Evolutionary conservation across 1,284 basidiomycete species (phyloP), one percentile per base, ranked within the genome.

Genomic region (Pterulicium gracile): DNA sequence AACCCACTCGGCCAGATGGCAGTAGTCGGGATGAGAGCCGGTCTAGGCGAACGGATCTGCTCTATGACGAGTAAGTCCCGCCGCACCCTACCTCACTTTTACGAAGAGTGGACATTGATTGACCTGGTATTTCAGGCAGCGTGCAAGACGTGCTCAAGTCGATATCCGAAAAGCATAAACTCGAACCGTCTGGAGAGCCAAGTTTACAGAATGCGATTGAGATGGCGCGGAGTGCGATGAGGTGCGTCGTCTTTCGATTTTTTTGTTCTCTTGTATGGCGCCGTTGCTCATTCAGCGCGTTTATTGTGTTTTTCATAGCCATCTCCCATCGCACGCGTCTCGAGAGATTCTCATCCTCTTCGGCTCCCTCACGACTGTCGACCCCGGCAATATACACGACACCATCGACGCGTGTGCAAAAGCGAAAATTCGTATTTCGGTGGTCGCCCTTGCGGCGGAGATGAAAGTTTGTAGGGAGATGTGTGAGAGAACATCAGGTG

Each of bases 1-100:
- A 99, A 99, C 58, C 95, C 95, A 0, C 75, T 99, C 15, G 93
- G 95, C n/a, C 95, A 98, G 63, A 86, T 96, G 51, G 92, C 89
- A 3, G 67, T 95, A 21, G 88, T 95, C n/a, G 86, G 87, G 4
- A 90, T 98, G 79, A 74, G 93, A 17, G 81, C 87, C 44, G 88
- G 93, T 0, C 62, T 94, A 23, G 90, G 90, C 0, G 91, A 96
- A 60, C 77, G 88, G 2, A 67, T 96, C 34, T 79, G 87, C 1
- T 87, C 90, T 49, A 88, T 96, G 80, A 86, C 90, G 55, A 90
- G 92, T 89, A 56, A 48, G 76, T 44, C 40, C 27, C 27, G 24
- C 18, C 19, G 17, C 1, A 15, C 15, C 14, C 40, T n/a, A n/a
- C n/a, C n/a, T n/a, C n/a, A n/a, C n/a, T n/a, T n/a, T 42, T 49